Evolutionary conservation across 192 early-diverging fungal species (phyloP), one percentile per base, ranked within the genome.

Genomic region (Linnemannia schmuckeri): DNA sequence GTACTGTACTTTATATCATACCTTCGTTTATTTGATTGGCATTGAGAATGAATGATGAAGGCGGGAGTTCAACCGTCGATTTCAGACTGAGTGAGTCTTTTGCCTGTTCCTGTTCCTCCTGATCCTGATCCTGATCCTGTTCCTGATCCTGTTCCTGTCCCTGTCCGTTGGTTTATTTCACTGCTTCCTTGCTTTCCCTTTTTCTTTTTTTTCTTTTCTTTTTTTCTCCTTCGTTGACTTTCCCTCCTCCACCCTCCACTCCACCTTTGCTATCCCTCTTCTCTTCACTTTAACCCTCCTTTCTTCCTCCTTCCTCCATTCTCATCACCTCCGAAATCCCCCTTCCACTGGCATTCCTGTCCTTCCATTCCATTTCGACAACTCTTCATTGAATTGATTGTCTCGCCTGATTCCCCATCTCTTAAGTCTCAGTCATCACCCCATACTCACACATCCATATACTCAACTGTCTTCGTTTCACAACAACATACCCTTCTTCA

Each of bases 161-260:
- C 22, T 42, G 18, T 10, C 15, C 6, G 38, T 15, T 70, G 12
- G 17, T 40, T 30, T 15, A 12, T 44, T 42, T n/a, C 22, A 40
- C 40, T 22, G 7, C 42, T 73, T 70, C 40, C 18, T 4, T 70
- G 27, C 47, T 15, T 49, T 49, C 17, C 47, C 30, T 27, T 33
- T 10, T 30, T 63, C 33, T 9, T 66, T 57, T 37, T 66, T 46
- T 44, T 71, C 22, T 33, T 38, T 63, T 70, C 54, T 52, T 46
- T 74, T 52, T 55, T 70, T 61, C 54, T 70, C 42, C 57, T 68
- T 73, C 55, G 52, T 80, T 79, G 74, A 76, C 63, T 33, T 70
- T 76, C 2, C 76, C 52, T 77, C 74, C 76, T 40, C 74, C 78
- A 73, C 80, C 78, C 83, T 55, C 74, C 83, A 27, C 55, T 46